A percentile compares a stretch with the other conserved stretches of the same genome.
These are phyloP conservation scores for Spongispora temasekensis DNA, from an alignment of 1,284 basidiomycete genomes.

Conservation along the genomic window DNA sequence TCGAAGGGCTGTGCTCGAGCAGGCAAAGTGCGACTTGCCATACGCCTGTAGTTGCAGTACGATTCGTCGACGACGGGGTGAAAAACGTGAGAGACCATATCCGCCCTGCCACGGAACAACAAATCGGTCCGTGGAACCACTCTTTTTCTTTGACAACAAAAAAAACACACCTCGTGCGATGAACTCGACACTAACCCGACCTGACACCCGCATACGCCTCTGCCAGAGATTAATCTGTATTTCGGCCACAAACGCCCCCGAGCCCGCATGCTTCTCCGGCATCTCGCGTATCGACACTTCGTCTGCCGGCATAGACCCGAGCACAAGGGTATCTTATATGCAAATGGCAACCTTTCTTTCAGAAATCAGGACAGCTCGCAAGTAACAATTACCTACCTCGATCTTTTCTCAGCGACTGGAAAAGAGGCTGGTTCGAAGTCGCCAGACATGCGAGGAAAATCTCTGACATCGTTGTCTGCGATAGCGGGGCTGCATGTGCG, in stretches of 20 bases:
- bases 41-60: constrained; percentile 23
- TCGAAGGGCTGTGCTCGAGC: constrained; percentile 59
- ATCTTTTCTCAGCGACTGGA: constrained; percentile 57
- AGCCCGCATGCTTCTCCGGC: too few relatives aligned
- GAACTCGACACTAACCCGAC: constrained; percentile 57
- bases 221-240: constrained; percentile 64
- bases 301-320: constrained; percentile 56
- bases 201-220: constrained; percentile 67
- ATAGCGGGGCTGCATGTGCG: constrained; percentile 52
- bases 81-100: constrained; percentile 63
- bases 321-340: constrained; percentile 60
- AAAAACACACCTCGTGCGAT: constrained; percentile 37
- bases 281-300: constrained; percentile 52
- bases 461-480: constrained; percentile 50
- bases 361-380: too few relatives aligned
- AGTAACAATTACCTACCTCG: too few relatives aligned
- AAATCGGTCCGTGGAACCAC: too few relatives aligned
- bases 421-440: constrained; percentile 61
- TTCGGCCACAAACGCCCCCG: constrained; percentile 53
- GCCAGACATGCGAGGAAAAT: constrained; percentile 64
- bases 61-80: constrained; percentile 32
- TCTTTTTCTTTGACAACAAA: too few relatives aligned
- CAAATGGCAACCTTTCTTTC: too few relatives aligned
- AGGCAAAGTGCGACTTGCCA: constrained; percentile 61
- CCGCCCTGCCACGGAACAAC: too few relatives aligned